Evolutionary conservation across 2,329 filamentous ascomycete species (phyloP).

Genomic region (Elsinoe necatrix): DNA sequence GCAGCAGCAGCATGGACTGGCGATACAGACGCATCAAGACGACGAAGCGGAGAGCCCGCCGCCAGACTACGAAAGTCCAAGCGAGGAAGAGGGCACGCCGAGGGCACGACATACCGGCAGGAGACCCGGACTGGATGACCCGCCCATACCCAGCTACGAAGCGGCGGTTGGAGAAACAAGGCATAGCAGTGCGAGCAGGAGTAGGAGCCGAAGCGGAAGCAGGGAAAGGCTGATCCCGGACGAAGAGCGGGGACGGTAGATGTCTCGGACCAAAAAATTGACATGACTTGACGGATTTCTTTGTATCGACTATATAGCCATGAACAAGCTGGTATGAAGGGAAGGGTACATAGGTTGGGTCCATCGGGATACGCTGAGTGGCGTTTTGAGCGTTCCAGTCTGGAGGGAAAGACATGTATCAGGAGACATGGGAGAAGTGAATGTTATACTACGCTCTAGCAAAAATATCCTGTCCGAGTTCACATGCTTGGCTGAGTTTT

Average conservation of each 20-base stretch:
- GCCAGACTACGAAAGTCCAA: conserved; percentile 43
- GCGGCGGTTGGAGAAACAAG: conserved; percentile 50
- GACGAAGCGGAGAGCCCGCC: conserved; percentile 27
- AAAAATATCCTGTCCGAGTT: not conserved
- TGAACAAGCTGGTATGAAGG: conserved; percentile 1
- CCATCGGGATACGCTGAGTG: not conserved
- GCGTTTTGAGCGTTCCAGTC: conserved; percentile 4
- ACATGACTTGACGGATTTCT: conserved; percentile 12
- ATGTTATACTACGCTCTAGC: not conserved
- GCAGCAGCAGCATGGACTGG: conserved; percentile 6
- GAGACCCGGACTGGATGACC: conserved; percentile 29
- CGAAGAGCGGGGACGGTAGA: not conserved
- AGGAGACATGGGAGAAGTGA: not conserved
- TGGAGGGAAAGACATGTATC: not conserved
- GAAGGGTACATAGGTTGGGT: conserved; percentile 1
- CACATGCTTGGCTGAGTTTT: not conserved
- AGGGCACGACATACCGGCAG: conserved; percentile 21
- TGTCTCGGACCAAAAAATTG: not conserved
- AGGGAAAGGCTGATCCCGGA: conserved; percentile 3
- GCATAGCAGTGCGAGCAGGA: not conserved
- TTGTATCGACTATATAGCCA: conserved; percentile 1
- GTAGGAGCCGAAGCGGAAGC: conserved; percentile 7
- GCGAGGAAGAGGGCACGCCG: conserved; percentile 24
- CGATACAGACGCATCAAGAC: conserved; percentile 19
- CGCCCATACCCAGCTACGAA: conserved; percentile 76